Evolutionary conservation across 257 asterid genomes (phyloP).

Genomic region (Solanum infundibuliforme): DNA sequence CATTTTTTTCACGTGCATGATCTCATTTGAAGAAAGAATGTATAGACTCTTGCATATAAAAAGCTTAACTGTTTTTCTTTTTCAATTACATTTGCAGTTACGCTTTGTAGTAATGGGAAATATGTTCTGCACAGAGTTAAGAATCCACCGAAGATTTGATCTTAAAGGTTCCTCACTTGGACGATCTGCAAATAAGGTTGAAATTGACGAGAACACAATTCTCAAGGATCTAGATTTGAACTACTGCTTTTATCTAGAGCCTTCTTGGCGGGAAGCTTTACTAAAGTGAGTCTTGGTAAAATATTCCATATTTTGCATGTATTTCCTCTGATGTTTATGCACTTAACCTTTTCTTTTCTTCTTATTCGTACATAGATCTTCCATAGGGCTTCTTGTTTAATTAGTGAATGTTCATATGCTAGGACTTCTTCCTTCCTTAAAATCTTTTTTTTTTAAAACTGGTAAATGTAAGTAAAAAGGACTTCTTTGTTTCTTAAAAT

Average conservation of each 20-base stretch:
- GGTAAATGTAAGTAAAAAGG: neutral
- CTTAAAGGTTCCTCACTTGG: conserved; percentile 94
- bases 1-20: neutral
- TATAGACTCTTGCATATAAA: neutral
- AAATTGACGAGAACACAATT: conserved; percentile 85
- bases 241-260: conserved; percentile 90
- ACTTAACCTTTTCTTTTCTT: neutral
- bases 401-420: neutral
- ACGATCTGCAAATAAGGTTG: conserved; percentile 84
- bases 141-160: conserved; percentile 92
- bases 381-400: neutral
- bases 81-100: conserved; percentile 42
- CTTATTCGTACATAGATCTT: neutral
- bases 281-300: conserved; percentile 45
- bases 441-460: too few relatives aligned
- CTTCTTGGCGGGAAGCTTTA: conserved; percentile 73
- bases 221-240: conserved; percentile 92
- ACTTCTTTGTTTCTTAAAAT: neutral
- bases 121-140: conserved; percentile 93
- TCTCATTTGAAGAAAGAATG: neutral
- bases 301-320: neutral
- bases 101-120: conserved; percentile 98
- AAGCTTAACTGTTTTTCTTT: neutral
- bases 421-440: neutral
- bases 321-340: neutral